These are phyloP conservation scores for Parafenestella ontariensis DNA, from an alignment of 2,329 filamentous ascomycete species.

Conservation along the genomic window DNA sequence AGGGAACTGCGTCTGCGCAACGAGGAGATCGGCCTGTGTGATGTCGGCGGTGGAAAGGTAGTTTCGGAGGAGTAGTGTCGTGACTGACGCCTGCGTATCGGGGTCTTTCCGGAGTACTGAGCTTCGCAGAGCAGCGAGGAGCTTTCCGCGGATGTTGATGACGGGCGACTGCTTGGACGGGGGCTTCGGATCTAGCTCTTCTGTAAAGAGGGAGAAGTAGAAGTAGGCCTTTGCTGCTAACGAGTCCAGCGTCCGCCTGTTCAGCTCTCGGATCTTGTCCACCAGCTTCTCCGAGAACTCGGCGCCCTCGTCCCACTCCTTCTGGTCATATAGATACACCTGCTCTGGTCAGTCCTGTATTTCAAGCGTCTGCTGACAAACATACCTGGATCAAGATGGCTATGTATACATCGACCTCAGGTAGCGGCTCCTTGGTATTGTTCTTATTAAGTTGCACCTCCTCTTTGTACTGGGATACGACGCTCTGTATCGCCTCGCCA, in stretches of 20 bases:
- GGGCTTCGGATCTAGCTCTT: conserved; percentile 85
- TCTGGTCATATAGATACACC: conserved; percentile 87
- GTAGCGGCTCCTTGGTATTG: conserved; percentile 75
- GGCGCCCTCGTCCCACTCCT: conserved; percentile 79
- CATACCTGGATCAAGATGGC: conserved; percentile 69
- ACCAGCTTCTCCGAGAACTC: conserved; percentile 85
- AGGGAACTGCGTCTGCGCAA: conserved; percentile 95
- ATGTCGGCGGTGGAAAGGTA: conserved; percentile 97
- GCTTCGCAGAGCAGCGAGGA: conserved; percentile 88
- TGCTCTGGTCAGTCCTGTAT: conserved; percentile 54
- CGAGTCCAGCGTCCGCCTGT: conserved; percentile 92
- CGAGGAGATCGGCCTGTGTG: conserved; percentile 91
- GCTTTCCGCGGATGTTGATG: conserved; percentile 82
- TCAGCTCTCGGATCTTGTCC: conserved; percentile 84
- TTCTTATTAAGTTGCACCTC: conserved; percentile 67
- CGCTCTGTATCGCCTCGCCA: conserved; percentile 67
- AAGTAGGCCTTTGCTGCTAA: conserved; percentile 96
- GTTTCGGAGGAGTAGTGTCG: conserved; percentile 91
- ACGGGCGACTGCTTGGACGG: conserved; percentile 89
- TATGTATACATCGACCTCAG: conserved; percentile 88
- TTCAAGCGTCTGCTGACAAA: background rate
- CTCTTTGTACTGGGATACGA: conserved; percentile 65
- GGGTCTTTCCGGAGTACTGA: conserved; percentile 96
- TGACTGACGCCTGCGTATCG: conserved; percentile 96
- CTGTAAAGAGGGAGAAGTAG: conserved; percentile 95